These are phyloP conservation scores for Skeletonema costatum DNA, from an alignment of 108 stramenopile genomes.

Conservation along the genomic window DNA sequence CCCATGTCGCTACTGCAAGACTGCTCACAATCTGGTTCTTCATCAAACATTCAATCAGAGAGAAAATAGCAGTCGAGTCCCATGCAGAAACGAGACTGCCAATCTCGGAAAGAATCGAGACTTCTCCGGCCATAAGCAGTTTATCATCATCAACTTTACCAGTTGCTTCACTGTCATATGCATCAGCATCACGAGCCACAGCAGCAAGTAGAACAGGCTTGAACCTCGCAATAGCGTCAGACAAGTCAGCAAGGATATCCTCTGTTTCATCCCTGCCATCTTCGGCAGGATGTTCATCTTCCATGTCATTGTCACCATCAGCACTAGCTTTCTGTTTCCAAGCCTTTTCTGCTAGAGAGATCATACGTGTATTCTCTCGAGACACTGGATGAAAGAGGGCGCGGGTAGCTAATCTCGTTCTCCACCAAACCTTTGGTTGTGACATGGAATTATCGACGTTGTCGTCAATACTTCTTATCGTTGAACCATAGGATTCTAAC, in stretches of 20 bases:
- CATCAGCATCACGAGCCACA: slow-evolving; percentile 59
- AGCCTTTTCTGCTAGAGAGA: slow-evolving; percentile 15
- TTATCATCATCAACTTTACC: slow-evolving; percentile 46
- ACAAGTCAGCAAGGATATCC: slow-evolving; percentile 47
- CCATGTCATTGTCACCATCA: slow-evolving; percentile 48
- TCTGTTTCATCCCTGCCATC: slow-evolving; percentile 52
- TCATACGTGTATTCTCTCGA: slow-evolving; percentile 21
- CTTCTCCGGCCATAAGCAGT: slow-evolving; percentile 50
- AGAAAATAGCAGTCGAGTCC: slow-evolving; percentile 31
- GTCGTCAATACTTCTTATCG: background rate
- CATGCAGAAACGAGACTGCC: slow-evolving; percentile 40
- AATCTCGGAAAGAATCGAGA: slow-evolving; percentile 43
- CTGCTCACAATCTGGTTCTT: slow-evolving; percentile 44
- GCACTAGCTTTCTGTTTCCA: slow-evolving; percentile 24
- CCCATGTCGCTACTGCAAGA: slow-evolving; percentile 59
- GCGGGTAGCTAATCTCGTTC: slow-evolving; percentile 36
- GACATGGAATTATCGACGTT: slow-evolving; percentile 23
- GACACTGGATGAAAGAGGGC: slow-evolving; percentile 38
- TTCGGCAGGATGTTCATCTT: slow-evolving; percentile 41
- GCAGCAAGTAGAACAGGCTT: slow-evolving; percentile 51
- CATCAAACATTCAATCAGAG: slow-evolving; percentile 46
- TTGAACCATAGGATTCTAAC: slow-evolving; percentile 24
- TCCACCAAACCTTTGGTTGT: slow-evolving; percentile 48
- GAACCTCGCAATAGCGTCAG: slow-evolving; percentile 50
- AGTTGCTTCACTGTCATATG: slow-evolving; percentile 33